These are phyloP conservation scores for Vitis hybrid DNA, from an alignment of 177 flowering plant species.

Conservation along the genomic window DNA sequence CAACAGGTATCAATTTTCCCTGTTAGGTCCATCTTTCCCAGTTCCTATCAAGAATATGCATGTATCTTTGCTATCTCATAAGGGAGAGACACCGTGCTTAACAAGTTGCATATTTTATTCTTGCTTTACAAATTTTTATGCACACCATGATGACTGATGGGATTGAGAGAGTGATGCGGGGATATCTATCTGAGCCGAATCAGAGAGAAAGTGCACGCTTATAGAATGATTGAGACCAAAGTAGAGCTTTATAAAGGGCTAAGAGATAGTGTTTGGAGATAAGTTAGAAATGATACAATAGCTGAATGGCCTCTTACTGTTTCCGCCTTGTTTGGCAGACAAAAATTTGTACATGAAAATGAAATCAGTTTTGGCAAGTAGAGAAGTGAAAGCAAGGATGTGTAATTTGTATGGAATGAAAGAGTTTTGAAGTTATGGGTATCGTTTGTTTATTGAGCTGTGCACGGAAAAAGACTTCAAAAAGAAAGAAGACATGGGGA, in stretches of 20 bases:
- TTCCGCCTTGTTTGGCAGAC: neutral
- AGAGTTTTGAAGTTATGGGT: neutral
- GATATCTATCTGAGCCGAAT: conserved; percentile 11
- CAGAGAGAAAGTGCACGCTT: conserved; percentile 8
- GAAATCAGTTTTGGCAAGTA: no score
- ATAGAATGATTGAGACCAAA: conserved; percentile 23
- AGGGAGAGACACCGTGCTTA: no score
- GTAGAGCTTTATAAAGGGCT: conserved; percentile 8
- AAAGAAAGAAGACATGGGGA: conserved; percentile 25
- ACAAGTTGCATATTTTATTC: no score
- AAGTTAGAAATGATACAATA: conserved; percentile 2
- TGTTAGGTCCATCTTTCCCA: neutral
- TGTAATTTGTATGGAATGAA: neutral
- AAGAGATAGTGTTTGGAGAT: conserved; percentile 9
- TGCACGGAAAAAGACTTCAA: conserved; percentile 9
- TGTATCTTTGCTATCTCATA: conserved; percentile 6
- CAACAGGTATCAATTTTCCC: neutral
- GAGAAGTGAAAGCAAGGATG: no score
- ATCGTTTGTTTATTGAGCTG: neutral
- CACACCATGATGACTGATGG: conserved; percentile 3
- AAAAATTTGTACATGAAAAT: no score
- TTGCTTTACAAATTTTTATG: conserved; percentile 6
- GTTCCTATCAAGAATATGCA: conserved; percentile 18
- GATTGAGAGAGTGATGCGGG: neutral
- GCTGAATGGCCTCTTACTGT: neutral